Conservation (phyloP, 331 rosid species). For the Prunus yedoensis region DNA sequence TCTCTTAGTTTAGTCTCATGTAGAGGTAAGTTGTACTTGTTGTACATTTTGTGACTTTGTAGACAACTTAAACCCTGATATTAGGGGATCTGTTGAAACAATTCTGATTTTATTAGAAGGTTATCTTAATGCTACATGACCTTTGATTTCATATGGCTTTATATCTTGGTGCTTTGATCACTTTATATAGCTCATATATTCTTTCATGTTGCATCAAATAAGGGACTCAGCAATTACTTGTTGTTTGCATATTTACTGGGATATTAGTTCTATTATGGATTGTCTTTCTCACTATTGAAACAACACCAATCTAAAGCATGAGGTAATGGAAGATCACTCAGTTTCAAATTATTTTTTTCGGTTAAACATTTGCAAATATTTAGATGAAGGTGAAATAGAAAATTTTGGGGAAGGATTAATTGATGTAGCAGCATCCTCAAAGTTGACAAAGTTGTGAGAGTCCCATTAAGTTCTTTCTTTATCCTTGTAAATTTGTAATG, state of each 20-base stretch:
- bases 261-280: neutral
- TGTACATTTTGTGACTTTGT: conserved; percentile 65
- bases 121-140: conserved; percentile 33
- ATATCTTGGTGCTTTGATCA: conserved; percentile 22
- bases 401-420: neutral
- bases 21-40: conserved; percentile 48
- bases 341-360: neutral
- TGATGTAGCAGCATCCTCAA: neutral
- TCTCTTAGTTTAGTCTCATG: conserved; percentile 36
- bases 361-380: neutral
- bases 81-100: conserved; percentile 27
- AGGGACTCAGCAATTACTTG: neutral
- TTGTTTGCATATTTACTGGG: neutral
- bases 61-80: conserved; percentile 35
- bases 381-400: neutral
- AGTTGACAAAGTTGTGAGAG: neutral
- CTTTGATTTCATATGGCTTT: conserved; percentile 24
- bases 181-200: neutral
- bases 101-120: conserved; percentile 40
- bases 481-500: neutral
- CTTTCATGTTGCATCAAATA: neutral
- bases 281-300: conserved; percentile 3
- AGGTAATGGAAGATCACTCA: neutral
- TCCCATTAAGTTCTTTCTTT: neutral
- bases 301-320: neutral